These are phyloP conservation scores for Gautieria morchelliformis DNA, from an alignment of 768 basidiomycete species.

Conservation along the genomic window DNA sequence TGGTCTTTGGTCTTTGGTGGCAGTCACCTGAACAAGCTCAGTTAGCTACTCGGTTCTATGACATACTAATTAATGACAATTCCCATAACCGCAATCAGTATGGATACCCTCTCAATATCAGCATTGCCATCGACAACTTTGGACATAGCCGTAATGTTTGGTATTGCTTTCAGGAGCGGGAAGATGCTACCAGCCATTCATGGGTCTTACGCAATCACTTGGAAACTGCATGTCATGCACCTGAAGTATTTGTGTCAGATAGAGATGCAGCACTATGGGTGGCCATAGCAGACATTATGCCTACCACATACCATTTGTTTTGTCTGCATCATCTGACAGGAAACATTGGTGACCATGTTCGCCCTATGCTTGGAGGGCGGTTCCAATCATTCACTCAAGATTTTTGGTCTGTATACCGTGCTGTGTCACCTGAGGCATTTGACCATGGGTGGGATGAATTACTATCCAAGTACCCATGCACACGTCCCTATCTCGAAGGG, in stretches of 20 bases:
- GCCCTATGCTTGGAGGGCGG: constrained; percentile 2
- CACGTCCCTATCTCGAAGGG: constrained; percentile 20
- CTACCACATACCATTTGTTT: constrained; percentile 18
- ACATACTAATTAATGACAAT: constrained; percentile 6
- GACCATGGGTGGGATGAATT: background rate
- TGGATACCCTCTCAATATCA: background rate
- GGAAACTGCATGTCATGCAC: constrained; percentile 7
- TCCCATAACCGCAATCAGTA: constrained; percentile 2
- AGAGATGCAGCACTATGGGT: constrained; percentile 16
- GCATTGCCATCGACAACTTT: background rate
- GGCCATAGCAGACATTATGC: constrained; percentile 12
- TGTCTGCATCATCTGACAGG: constrained; percentile 24
- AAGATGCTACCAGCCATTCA: constrained; percentile 14
- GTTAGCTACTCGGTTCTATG: background rate
- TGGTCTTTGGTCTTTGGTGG: background rate
- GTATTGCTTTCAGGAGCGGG: constrained; percentile 20
- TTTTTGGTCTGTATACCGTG: constrained; percentile 23
- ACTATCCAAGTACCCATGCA: constrained; percentile 9
- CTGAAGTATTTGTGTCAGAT: constrained; percentile 18
- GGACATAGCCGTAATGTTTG: constrained; percentile 4
- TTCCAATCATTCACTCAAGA: constrained; percentile 14
- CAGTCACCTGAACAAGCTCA: background rate
- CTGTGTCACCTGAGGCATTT: constrained; percentile 21
- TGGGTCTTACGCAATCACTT: constrained; percentile 22
- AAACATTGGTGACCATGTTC: constrained; percentile 19